Evolutionary conservation across 306 rosid genomes (phyloP), one percentile per base, ranked within the genome.

Genomic region (Oxytropis ochrocephala): DNA sequence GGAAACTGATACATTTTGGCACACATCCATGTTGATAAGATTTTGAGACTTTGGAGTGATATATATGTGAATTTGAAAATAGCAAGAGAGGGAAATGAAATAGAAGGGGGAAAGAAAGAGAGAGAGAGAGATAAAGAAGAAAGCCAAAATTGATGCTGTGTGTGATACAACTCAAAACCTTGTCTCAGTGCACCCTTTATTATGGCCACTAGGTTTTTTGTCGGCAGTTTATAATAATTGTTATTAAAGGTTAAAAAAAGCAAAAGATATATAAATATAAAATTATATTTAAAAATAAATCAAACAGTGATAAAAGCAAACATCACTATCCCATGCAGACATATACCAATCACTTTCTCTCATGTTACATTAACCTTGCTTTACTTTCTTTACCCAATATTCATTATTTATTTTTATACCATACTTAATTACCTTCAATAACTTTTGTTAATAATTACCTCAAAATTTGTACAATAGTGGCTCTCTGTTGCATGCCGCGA

Each of bases 171-270:
- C 81, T 41, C 49, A 49, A 63, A 63, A 69, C 57, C 60, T 27
- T 64, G 70, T 63, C 66, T 76, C 24, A 39, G 81, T 61, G 68
- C 83, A 3, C 71, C 58, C 74, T 77, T 73, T 79, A 72, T 83
- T 79, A 74, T 63, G 81, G 76, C 59, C 59, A 24, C 81, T 84
- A 64, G 30, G 79, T 66, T 76, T 79, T 86, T 64, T 89, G 92
- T 89, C 96, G 96, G 96, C 96, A 89, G 90, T 38, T 39, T 61
- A 61, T 17, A 1, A 24, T 24, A 1, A 24, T 24, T 24, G 3
- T 24, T 59, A 82, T 68, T 48, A 72, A 82, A 66, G 81, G 85
- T 76, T 74, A 61, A 64, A 81, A 64, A 74, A 57, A 30, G 43
- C 11, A 72, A 71, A 53, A 57, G 14, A 17, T 38, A 39, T 17